Percentiles rank a stretch among this genome's conserved stretches.
Evolutionary conservation across 176 grass and related monocot species (phyloP).

Genomic region (Otatea glauca): DNA sequence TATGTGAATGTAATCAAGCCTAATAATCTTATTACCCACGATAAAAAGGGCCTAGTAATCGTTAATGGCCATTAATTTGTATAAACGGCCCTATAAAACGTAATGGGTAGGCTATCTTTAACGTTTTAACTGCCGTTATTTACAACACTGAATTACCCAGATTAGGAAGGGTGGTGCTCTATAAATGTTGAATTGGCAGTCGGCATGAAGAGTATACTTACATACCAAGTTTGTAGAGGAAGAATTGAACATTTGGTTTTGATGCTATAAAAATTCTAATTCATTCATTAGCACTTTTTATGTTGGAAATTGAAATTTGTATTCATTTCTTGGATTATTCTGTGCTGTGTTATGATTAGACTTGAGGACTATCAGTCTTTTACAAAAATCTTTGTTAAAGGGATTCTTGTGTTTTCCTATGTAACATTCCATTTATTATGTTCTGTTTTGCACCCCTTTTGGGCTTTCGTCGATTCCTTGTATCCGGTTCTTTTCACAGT

Average conservation of each 20-base stretch:
- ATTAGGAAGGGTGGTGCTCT: neutral
- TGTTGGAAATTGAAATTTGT: slow-evolving; percentile 1
- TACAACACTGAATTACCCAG: neutral
- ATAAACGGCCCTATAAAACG: too few species aligned
- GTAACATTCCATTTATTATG: neutral
- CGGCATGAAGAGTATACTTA: neutral
- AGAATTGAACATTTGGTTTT: neutral
- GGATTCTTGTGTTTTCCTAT: too few species aligned
- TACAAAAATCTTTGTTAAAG: too few species aligned
- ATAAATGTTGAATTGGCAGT: neutral
- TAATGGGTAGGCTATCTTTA: too few species aligned
- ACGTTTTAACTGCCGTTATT: too few species aligned
- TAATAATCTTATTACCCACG: too few species aligned
- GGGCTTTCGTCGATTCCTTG: neutral
- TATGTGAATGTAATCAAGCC: too few species aligned
- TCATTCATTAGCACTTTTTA: neutral
- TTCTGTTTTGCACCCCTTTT: neutral
- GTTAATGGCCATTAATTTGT: too few species aligned
- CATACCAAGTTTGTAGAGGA: neutral
- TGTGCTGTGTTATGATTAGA: neutral
- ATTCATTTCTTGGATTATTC: slow-evolving; percentile 12
- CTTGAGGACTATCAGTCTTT: neutral
- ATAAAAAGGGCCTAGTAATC: too few species aligned
- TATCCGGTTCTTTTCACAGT: neutral
- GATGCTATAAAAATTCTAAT: neutral